Evolutionary conservation across 2,329 filamentous ascomycete species (phyloP).

Genomic region (Didymellaceae sp.): DNA sequence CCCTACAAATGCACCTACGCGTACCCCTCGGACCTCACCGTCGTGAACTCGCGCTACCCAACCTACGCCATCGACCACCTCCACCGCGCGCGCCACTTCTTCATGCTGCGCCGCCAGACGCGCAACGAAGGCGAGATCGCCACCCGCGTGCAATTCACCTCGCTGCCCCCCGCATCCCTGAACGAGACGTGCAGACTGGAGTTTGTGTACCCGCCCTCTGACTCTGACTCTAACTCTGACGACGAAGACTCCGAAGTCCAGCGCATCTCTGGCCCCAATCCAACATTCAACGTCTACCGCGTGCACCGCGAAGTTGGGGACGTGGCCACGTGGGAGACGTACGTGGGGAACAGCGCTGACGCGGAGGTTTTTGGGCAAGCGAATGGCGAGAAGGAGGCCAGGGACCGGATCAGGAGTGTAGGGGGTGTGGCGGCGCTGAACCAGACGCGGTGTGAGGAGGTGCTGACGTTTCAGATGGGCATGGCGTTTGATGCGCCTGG

Average conservation of each 20-base stretch:
- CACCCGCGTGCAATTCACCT: slow-evolving; percentile 34
- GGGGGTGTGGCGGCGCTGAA: slow-evolving; percentile 28
- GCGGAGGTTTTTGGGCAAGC: slow-evolving; percentile 27
- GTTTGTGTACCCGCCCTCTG: too few relatives aligned
- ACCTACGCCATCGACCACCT: slow-evolving; percentile 26
- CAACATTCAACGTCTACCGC: slow-evolving; percentile 35
- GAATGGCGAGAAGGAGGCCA: slow-evolving; percentile 28
- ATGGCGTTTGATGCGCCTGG: slow-evolving; percentile 29
- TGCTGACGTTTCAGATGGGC: slow-evolving; percentile 40
- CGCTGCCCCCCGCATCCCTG: slow-evolving; percentile 5
- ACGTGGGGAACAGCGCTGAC: slow-evolving; percentile 16
- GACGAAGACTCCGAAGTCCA: too few relatives aligned
- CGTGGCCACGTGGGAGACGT: slow-evolving; percentile 32
- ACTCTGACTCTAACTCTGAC: too few relatives aligned
- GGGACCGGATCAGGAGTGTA: slow-evolving; percentile 21
- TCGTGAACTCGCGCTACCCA: slow-evolving; percentile 40
- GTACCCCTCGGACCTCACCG: slow-evolving; percentile 31
- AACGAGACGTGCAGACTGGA: slow-evolving; percentile 36
- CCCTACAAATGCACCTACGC: slow-evolving; percentile 26
- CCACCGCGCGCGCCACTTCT: slow-evolving; percentile 29
- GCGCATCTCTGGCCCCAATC: slow-evolving; percentile 27
- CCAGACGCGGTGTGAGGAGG: slow-evolving; percentile 31
- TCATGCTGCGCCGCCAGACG: slow-evolving; percentile 38
- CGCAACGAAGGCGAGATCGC: slow-evolving; percentile 29
- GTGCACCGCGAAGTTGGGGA: slow-evolving; percentile 23